Evolutionary conservation across 1,284 basidiomycete genomes (phyloP), one percentile per base, ranked within the genome.

Genomic region (Pseudozyma flocculosa): DNA sequence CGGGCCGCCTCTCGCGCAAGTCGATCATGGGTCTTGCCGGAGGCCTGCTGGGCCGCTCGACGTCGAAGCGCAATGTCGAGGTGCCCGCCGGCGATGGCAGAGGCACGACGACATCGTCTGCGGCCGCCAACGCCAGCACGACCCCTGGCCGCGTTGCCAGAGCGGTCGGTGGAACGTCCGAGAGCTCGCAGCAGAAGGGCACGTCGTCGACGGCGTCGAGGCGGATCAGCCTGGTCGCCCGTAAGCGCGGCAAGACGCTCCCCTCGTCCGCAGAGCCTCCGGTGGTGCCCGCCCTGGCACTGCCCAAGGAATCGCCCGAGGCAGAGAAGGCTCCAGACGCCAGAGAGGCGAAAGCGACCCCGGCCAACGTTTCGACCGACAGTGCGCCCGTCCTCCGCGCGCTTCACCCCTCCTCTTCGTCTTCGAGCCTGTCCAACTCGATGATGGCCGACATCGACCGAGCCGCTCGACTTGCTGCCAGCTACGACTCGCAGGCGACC

Each of bases 211-310:
- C 36, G 26, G 23, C 37, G 10, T 26, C 37, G 15, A 29, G 54
- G 13, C 41, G 50, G 2, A 26, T 32, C 17, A 87, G 88, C 29
- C 82, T 94, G 70, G 90, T 92, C 82, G 88, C 90, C 29, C 82
- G 92, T 70, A 92, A 88, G 75, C 83, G 93, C 53, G 92, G 93
- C 79, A 95, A 95, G 85, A 37, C 36, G 36, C 36, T 37, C 18
- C 36, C 36, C 17, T 90, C 89, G 17, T 85, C 87, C 30, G 89
- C 49, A 23, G 47, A 91, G 62, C 84, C 85, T 55, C 87, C 86
- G 79, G 80, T 81, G 34, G 85, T 70, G 52, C 50, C 70, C 29
- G 83, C 83, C 36, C 26, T 29, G 26, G 26, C 26, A 11, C 26
- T 29, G 7, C 26, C 26, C 26, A 29, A 29, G 26, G 26, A 29